These are phyloP conservation scores for Macaranga tanarius DNA, from an alignment of 441 rosid species.

Conservation along the genomic window DNA sequence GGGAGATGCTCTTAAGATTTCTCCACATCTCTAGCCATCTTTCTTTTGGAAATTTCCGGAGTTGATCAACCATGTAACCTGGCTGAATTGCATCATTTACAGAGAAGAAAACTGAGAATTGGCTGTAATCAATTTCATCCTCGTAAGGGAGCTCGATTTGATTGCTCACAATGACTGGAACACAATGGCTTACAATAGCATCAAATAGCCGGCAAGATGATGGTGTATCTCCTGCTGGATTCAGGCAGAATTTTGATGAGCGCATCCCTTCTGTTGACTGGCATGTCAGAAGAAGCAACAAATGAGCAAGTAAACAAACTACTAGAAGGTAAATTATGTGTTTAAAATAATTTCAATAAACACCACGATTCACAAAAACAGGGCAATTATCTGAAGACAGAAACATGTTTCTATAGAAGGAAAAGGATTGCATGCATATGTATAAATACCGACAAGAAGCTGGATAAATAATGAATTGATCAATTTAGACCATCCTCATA, in stretches of 20 bases:
- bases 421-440: not conserved
- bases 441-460: not conserved
- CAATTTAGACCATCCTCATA: conserved; percentile 3
- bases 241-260: conserved; percentile 79
- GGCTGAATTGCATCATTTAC: conserved; percentile 70
- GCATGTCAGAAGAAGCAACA: conserved; percentile 23
- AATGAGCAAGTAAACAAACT: no score
- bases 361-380: not conserved
- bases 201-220: conserved; percentile 95
- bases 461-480: not conserved
- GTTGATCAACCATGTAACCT: conserved; percentile 61
- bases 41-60: conserved; percentile 64
- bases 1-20: conserved; percentile 67
- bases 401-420: not conserved
- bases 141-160: conserved; percentile 88
- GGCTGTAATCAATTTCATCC: conserved; percentile 77
- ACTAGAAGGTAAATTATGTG: no score
- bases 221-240: conserved; percentile 97
- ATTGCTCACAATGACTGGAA: conserved; percentile 87
- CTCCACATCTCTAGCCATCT: conserved; percentile 84
- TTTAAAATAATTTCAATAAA: no score
- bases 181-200: conserved; percentile 89
- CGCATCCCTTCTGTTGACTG: conserved; percentile 94
- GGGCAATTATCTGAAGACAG: not conserved
- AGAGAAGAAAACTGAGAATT: conserved; percentile 81